Base-by-base conservation (phyloP, 352 stramenopile species). In the Pythium chondricola region DNA sequence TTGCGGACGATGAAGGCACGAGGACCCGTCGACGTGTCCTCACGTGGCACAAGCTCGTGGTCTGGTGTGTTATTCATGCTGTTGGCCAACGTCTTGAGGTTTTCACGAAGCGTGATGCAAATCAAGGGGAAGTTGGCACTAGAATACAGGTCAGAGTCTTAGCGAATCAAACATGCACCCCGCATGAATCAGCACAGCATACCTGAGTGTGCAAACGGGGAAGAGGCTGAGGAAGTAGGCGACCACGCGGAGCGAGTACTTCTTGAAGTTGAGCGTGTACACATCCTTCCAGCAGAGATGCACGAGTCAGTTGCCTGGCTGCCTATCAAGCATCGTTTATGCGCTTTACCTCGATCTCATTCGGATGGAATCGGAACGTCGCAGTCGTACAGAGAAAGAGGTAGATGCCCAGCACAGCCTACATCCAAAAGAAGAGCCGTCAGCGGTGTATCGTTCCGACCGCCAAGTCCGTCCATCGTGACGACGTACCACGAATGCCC, bases 181-280 rank as follows among this genome's bases (percentile, higher is more conserved):
- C 16, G 24, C 11, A 42, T 30, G 6, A 18, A 14, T 18, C 9
- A 26, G 4, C 5, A 53, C 9, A 14, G 51, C 61, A 4, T 51
- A 89, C 82, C 79, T 92, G 16, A 94, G 56, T 8, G 83, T 94
- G 56, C 82, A 94, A 25, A 94, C 83, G 10, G 83, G 83, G 63
- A 94, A 94, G 11, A 94, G 61, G 32, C 79, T 92, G 33, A 94
- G 63, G 50, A 94, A 94, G 57, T 94, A 94, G 42, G 80, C 78
- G 55, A 92, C 74, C 37, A 78, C 67, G 31, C 83, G 72, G 29
- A 91, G 63, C 13, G 79, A 62, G 58, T 90, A 88, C 53, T 81
- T 48, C 58, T 88, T 86, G 56, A 94, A 94, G 65, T 94, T 94
- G 47, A 94, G 81, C 36, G 83, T 92, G 63, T 94, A 94, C 30